Conservation (phyloP, 2,329 filamentous ascomycete species). For the Dactylellina parvicollis region DNA sequence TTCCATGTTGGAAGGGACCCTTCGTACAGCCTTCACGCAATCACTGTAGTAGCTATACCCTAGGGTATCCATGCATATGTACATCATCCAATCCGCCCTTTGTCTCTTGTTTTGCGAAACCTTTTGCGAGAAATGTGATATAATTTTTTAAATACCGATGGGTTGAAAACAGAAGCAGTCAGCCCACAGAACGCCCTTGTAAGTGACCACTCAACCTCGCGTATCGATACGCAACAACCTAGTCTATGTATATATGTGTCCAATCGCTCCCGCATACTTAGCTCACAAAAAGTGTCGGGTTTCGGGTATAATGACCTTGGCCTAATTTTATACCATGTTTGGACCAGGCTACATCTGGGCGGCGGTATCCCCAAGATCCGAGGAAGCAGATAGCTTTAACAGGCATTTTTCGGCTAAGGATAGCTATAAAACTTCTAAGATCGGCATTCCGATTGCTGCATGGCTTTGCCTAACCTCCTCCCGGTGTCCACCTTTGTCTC, state of each 20-base stretch:
- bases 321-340: constrained; percentile 2
- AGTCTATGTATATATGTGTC: constrained; percentile 10
- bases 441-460: not conserved
- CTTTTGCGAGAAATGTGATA: constrained; percentile 12
- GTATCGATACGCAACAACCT: not conserved
- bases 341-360: constrained; percentile 1
- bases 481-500: not conserved
- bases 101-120: not conserved
- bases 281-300: not conserved
- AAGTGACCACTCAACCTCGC: constrained; percentile 13
- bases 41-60: not conserved
- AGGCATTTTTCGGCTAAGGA: constrained; percentile 9
- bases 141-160: constrained; percentile 12
- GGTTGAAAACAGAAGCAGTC: constrained; percentile 3
- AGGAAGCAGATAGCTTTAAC: constrained; percentile 7
- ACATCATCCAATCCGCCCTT: constrained; percentile 3
- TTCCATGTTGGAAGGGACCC: not conserved
- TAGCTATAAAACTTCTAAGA: not conserved
- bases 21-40: constrained; percentile 5
- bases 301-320: constrained; percentile 19
- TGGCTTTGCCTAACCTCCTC: not conserved
- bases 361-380: not conserved
- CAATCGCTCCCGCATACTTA: constrained; percentile 22
- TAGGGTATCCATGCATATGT: constrained; percentile 23
- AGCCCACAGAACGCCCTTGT: constrained; percentile 21